These are phyloP conservation scores for Lentinula boryana DNA, from an alignment of 768 basidiomycete genomes.

Conservation along the genomic window DNA sequence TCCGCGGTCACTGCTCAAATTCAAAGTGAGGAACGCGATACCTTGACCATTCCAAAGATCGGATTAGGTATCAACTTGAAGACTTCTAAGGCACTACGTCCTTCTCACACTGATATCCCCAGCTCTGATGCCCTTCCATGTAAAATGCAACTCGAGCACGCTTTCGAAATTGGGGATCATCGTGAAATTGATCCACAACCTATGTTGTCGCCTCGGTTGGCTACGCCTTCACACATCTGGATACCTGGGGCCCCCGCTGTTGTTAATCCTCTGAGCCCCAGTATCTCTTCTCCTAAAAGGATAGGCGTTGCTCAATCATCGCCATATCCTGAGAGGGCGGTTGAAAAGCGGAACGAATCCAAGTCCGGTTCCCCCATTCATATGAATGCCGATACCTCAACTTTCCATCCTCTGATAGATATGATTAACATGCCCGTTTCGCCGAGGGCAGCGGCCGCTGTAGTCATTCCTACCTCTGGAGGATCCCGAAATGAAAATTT, in stretches of 20 bases:
- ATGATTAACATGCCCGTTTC: background rate
- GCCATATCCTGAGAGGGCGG: conserved; percentile 10
- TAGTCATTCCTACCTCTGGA: background rate
- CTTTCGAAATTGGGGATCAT: background rate
- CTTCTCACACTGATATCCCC: background rate
- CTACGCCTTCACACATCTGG: conserved; percentile 49
- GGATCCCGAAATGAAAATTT: background rate
- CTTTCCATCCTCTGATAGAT: conserved; percentile 25
- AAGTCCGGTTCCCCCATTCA: background rate
- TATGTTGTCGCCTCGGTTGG: conserved; percentile 25
- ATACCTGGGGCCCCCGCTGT: conserved; percentile 55
- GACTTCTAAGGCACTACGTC: conserved; percentile 5
- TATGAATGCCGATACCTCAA: conserved; percentile 1
- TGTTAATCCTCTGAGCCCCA: conserved; percentile 22
- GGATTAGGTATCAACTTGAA: conserved; percentile 12
- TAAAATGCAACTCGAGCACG: background rate
- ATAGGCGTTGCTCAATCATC: background rate
- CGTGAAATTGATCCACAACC: conserved; percentile 11
- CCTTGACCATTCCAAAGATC: conserved; percentile 25
- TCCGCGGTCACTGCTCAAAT: background rate
- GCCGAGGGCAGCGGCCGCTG: background rate
- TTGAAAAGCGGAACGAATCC: background rate
- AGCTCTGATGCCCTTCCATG: background rate
- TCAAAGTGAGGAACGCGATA: conserved; percentile 11
- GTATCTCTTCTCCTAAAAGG: conserved; percentile 9